Evolutionary conservation across 257 asterid genomes (phyloP), one percentile per base, ranked within the genome.

Genomic region (Anisodus acutangulus): DNA sequence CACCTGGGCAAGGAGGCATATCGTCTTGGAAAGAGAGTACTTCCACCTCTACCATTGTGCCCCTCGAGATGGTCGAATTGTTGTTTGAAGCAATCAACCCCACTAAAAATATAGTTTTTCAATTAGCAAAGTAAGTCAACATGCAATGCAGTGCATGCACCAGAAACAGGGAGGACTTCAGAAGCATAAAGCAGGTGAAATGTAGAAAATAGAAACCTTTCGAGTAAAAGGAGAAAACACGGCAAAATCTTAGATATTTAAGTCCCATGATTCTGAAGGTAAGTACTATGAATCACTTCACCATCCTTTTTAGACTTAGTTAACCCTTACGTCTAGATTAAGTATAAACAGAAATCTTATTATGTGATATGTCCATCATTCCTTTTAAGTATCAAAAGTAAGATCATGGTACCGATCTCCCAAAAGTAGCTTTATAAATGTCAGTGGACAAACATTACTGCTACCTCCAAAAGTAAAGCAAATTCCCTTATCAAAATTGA

Each of bases 1-100:
- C 87, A 93, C 99, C 99, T 92, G 68, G 99, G 99, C 88, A 94
- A 88, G 41, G 99, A 94, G 72, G 98, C 96, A 88, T 95, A 94
- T 45, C 97, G 95, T 84, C 99, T 90, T 51, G 97, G 97, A 87
- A 94, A 78, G 66, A 78, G 89, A 79, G 85, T 83, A 88, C 89
- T 91, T 79, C 87, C 86, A 68, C 72, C 89, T 90, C 89, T 93
- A 45, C 96, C 97, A 9, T 84, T 84, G 35, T 90, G 95, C 53
- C 92, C 97, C 92, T 95, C 98, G 2, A 95, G 97, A 12, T 94
- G 94, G 85, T 92, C 89, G 87, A 95, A 95, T 84, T 93, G 96
- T 85, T 92, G 97, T 91, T 93, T 95, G 82, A 95, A 95, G 87
- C 93, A 95, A 68, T 95, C 99, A 83, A 91, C 92, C 80, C 98